Evolutionary conservation across 1,139 yeast species (phyloP).

Genomic region (Pneumocystis canis): DNA sequence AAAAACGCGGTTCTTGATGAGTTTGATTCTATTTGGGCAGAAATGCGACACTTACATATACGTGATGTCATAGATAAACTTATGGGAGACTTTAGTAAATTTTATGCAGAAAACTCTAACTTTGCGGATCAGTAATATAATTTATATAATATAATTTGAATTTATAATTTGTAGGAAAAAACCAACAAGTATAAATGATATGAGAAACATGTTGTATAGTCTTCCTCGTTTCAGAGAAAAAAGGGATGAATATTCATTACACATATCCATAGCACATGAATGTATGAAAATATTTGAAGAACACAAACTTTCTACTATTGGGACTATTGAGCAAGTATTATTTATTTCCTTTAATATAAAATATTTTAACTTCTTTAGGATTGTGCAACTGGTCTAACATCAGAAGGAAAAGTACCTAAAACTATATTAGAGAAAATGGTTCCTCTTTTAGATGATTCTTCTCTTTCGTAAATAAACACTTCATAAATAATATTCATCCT

Average conservation of each 20-base stretch:
- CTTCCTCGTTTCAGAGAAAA: conserved; percentile 30
- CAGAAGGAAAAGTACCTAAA: conserved; percentile 54
- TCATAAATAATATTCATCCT: conserved; percentile 23
- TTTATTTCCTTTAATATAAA: neutral
- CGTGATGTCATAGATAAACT: conserved; percentile 58
- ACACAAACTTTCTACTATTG: conserved; percentile 22
- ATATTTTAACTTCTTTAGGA: conserved; percentile 32
- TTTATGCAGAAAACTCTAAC: conserved; percentile 56
- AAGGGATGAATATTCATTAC: conserved; percentile 27
- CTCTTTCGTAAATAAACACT: neutral
- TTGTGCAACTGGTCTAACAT: conserved; percentile 56
- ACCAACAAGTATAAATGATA: conserved; percentile 25
- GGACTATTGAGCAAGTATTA: conserved; percentile 21
- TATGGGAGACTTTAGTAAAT: conserved; percentile 46
- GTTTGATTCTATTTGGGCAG: conserved; percentile 61
- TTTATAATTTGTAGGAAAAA: conserved; percentile 7
- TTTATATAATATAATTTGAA: neutral
- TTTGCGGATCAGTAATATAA: conserved; percentile 21
- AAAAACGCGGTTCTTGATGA: conserved; percentile 40
- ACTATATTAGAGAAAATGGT: conserved; percentile 55
- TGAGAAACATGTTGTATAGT: conserved; percentile 30
- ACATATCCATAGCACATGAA: conserved; percentile 28
- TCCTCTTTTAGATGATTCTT: conserved; percentile 38
- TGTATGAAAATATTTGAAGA: conserved; percentile 26
- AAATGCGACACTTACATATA: conserved; percentile 61